A percentile compares a stretch with the other conserved stretches of the same genome.
phyloP scores from a whole-genome alignment of 1,284 basidiomycete species.

The Amylostereum areolatum region DNA sequence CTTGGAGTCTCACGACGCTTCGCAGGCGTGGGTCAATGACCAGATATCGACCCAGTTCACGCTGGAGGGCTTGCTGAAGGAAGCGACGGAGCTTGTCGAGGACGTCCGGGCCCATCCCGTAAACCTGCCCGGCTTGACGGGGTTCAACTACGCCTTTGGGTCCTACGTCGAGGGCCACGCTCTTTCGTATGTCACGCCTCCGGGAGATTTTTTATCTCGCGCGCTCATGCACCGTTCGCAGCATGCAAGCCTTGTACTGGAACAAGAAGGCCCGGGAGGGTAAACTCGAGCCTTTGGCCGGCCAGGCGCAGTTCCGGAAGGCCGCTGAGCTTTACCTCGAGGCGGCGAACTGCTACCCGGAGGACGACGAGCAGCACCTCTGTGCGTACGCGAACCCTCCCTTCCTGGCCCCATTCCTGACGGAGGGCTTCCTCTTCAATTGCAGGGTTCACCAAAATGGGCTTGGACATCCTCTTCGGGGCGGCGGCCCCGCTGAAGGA shows the following conservation, averaged over 20 bases:
- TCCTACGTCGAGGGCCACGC: slow-evolving; percentile 2
- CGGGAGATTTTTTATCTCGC: too few relatives aligned
- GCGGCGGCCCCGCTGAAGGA: slow-evolving; percentile 1
- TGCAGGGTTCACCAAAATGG: neutral
- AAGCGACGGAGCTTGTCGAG: slow-evolving; percentile 1
- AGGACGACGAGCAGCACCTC: slow-evolving; percentile 23
- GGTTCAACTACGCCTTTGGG: slow-evolving; percentile 3
- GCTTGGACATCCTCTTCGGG: neutral
- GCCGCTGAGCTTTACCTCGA: slow-evolving; percentile 16
- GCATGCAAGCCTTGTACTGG: too few relatives aligned
- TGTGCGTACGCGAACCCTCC: slow-evolving; percentile 14
- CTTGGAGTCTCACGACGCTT: too few relatives aligned
- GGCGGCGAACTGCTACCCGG: slow-evolving; percentile 19
- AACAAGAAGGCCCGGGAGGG: too few relatives aligned
- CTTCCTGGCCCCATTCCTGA: too few relatives aligned
- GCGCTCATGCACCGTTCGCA: too few relatives aligned
- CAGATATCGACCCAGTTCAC: slow-evolving; percentile 1
- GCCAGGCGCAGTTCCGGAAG: too few relatives aligned
- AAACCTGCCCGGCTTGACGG: neutral
- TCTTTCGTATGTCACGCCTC: slow-evolving; percentile 5
- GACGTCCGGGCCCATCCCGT: neutral
- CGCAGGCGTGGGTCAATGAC: too few relatives aligned
- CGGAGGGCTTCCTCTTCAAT: neutral
- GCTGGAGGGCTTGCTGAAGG: slow-evolving; percentile 1
- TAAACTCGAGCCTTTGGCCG: too few relatives aligned